Conservation (phyloP, 768 basidiomycete genomes). For the Rhodocollybia butyracea region DNA sequence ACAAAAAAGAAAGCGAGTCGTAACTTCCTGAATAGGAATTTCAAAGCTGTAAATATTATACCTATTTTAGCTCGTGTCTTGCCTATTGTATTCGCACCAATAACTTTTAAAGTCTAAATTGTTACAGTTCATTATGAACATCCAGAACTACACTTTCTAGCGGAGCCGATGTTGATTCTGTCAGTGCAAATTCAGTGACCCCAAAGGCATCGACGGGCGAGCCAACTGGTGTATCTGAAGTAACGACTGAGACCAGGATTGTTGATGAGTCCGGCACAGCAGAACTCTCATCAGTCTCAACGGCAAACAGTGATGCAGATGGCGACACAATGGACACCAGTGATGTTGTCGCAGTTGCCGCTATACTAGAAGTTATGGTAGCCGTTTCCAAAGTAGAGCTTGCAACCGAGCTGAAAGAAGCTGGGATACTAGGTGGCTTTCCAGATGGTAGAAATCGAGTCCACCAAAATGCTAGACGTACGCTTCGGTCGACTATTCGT, state of each 20-base stretch:
- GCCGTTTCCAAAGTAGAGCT: neutral
- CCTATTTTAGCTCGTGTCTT: too few relatives aligned
- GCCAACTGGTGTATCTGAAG: too few relatives aligned
- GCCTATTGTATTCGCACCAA: too few relatives aligned
- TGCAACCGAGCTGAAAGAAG: neutral
- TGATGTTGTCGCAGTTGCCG: neutral
- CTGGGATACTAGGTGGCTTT: neutral
- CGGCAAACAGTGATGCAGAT: neutral
- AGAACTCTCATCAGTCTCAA: neutral
- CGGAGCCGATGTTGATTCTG: too few relatives aligned
- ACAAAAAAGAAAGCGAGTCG: too few relatives aligned
- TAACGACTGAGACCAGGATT: too few relatives aligned
- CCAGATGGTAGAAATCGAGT: constrained; percentile 60
- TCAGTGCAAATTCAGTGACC: too few relatives aligned
- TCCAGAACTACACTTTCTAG: too few relatives aligned
- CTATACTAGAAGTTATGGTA: neutral
- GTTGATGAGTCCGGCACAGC: neutral
- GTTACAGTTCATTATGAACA: neutral
- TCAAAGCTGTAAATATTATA: too few relatives aligned
- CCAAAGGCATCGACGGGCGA: too few relatives aligned
- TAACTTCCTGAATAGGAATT: too few relatives aligned
- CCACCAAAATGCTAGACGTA: constrained; percentile 88
- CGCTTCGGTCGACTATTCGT: constrained; percentile 73
- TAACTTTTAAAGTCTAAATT: neutral
- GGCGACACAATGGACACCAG: neutral